phyloP scores from a whole-genome alignment of 1,284 basidiomycete genomes.

The Ustilago trichophora region DNA sequence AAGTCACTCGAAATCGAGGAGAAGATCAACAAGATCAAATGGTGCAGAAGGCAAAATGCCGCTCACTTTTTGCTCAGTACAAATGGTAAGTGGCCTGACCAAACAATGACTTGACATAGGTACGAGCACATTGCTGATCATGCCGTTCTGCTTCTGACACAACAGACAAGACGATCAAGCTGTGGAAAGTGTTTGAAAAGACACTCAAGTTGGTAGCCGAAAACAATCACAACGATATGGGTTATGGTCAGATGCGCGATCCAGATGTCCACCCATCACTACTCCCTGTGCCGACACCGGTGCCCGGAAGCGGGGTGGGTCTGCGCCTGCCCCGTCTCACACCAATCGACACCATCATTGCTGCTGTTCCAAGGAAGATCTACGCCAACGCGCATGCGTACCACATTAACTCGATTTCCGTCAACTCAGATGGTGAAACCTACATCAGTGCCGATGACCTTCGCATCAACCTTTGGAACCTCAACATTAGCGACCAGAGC shows the following conservation, averaged over 20 bases:
- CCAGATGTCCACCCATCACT: constrained; percentile 51
- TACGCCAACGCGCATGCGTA: constrained; percentile 99
- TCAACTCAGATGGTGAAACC: constrained; percentile 99
- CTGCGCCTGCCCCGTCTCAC: constrained; percentile 72
- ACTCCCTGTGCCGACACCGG: constrained; percentile 43
- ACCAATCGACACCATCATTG: constrained; percentile 96
- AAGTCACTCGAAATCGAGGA: constrained; percentile 99
- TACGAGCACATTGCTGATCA: too few relatives aligned
- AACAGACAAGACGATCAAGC: constrained; percentile 99
- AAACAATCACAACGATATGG: constrained; percentile 82
- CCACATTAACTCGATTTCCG: constrained; percentile 99
- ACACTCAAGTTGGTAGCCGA: constrained; percentile 94
- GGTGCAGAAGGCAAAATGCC: constrained; percentile 97
- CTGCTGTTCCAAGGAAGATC: constrained; percentile 96
- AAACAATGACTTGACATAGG: too few relatives aligned
- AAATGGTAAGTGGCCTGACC: too few relatives aligned
- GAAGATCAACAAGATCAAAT: constrained; percentile 99
- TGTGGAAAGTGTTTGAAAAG: constrained; percentile 99
- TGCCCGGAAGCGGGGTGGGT: constrained; percentile 46
- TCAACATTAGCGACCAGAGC: constrained; percentile 97
- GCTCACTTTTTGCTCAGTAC: constrained; percentile 97
- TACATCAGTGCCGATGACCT: constrained; percentile 99
- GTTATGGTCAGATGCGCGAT: constrained; percentile 44
- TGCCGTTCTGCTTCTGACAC: too few relatives aligned
- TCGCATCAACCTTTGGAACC: constrained; percentile 96